Conservation (phyloP, 768 basidiomycete genomes). For the Pisolithus microcarpus region DNA sequence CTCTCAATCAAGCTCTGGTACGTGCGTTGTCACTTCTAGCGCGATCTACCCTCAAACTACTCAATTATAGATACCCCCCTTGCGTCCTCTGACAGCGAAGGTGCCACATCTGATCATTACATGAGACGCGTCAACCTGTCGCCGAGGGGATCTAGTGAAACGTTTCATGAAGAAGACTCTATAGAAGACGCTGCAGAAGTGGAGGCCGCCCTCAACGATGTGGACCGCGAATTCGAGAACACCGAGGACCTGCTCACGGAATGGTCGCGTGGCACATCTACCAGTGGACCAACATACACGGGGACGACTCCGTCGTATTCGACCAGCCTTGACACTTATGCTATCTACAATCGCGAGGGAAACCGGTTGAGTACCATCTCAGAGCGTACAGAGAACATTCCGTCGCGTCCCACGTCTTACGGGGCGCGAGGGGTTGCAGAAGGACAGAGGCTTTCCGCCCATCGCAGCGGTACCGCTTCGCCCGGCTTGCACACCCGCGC, state of each 20-base stretch:
- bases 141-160: slow-evolving; percentile 43
- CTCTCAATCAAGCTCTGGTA: slow-evolving; percentile 53
- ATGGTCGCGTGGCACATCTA: slow-evolving; percentile 50
- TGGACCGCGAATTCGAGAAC: slow-evolving; percentile 62
- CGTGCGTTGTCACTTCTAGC: slow-evolving; percentile 9
- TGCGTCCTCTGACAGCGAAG: slow-evolving; percentile 41
- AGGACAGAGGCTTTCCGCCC: slow-evolving; percentile 39
- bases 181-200: slow-evolving; percentile 47
- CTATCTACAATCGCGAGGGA: slow-evolving; percentile 36
- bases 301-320: slow-evolving; percentile 28
- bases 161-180: slow-evolving; percentile 53
- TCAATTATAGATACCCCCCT: slow-evolving; percentile 35
- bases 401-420: slow-evolving; percentile 48
- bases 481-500: slow-evolving; percentile 45
- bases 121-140: slow-evolving; percentile 53
- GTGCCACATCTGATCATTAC: slow-evolving; percentile 38
- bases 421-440: slow-evolving; percentile 33
- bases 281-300: slow-evolving; percentile 23
- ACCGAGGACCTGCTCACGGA: slow-evolving; percentile 59
- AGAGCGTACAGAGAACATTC: slow-evolving; percentile 65
- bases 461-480: slow-evolving; percentile 32
- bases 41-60: slow-evolving; percentile 2
- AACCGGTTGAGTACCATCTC: slow-evolving; percentile 65
- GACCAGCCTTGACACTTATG: slow-evolving; percentile 33
- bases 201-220: slow-evolving; percentile 55